phyloP scores from a whole-genome alignment of 805 yeast genomes.

The Ogataea glucozyma region DNA sequence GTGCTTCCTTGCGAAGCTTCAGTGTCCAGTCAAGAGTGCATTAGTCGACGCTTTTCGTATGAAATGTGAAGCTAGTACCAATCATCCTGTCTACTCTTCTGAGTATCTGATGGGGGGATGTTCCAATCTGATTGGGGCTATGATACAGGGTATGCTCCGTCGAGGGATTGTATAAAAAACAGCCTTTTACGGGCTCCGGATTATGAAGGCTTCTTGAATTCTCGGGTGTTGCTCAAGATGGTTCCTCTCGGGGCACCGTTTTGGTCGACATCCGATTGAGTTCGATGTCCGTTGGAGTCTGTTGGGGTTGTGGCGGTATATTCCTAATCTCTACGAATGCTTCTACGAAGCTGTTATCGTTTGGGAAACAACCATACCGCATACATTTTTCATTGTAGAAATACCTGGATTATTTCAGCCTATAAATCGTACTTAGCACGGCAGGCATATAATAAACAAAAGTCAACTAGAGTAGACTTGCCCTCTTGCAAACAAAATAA shows the following conservation, averaged over 20 bases:
- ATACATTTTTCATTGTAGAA: constrained; percentile 51
- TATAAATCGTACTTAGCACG: too few species aligned
- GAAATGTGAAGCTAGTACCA: constrained; percentile 37
- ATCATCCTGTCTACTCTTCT: constrained; percentile 30
- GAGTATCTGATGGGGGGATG: constrained; percentile 34
- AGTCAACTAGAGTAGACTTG: background rate
- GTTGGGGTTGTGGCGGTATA: constrained; percentile 77
- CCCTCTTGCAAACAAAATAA: background rate
- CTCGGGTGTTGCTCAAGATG: constrained; percentile 43
- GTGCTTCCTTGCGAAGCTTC: constrained; percentile 27
- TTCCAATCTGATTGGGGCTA: constrained; percentile 26
- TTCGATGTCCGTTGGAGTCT: constrained; percentile 56
- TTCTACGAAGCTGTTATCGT: constrained; percentile 83
- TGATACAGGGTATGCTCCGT: constrained; percentile 91
- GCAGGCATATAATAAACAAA: background rate
- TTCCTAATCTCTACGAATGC: constrained; percentile 99
- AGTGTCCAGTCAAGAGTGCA: constrained; percentile 31
- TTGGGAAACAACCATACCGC: constrained; percentile 99
- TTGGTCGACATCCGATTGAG: constrained; percentile 47
- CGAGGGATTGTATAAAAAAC: constrained; percentile 89
- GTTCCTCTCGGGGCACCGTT: constrained; percentile 22
- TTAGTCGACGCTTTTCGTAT: constrained; percentile 34
- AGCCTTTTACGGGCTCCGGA: constrained; percentile 17
- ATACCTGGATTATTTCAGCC: constrained; percentile 3
- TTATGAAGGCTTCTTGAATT: constrained; percentile 53